Base-by-base conservation (phyloP, 164 flowering plant species). In the Tetrastigma voinierianum region DNA sequence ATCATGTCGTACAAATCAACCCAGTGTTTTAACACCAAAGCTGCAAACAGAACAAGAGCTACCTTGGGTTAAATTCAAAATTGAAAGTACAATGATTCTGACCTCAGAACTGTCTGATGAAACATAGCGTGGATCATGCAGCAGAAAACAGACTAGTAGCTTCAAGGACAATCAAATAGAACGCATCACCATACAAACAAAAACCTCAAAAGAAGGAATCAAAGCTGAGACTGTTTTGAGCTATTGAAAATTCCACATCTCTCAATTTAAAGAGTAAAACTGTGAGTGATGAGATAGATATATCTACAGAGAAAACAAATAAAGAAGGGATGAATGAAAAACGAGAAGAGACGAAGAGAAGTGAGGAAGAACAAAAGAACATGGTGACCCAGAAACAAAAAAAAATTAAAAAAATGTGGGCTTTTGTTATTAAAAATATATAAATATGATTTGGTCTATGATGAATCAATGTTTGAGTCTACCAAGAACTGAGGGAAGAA, bases 401-500 rank as follows among this genome's bases (percentile, higher is more conserved):
- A n/a, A 23, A 40, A 10, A 44, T 46, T 13, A 55, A 18, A 24
- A 9, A 55, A 46, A 57, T 10, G 46, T 54, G 65, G 59, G 66
- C 66, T 68, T 68, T 46, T 65, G 66, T 62, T 3, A 32, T 32
- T 32, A 32, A 32, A 32, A 24, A 32, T 3, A 32, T 32, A 32
- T 54, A 62, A n/a, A n/a, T n/a, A n/a, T 54, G 66, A 72, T 68
- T 68, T 32, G 68, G 66, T 62, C 45, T 48, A 73, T 67, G 77
- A 53, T 67, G 76, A 77, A 77, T 67, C 71, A 67, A 74, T 71
- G 67, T 43, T 16, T 73, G 63, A 77, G 75, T 70, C 70, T 76
- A 73, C 73, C 72, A 65, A 62, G 67, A 57, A 69, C 40, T 32
- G 40, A 32, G 40, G 40, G 40, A 7, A 32, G 40, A 7, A 32